Evolutionary conservation across 1,139 yeast species (phyloP), one percentile per base, ranked within the genome.

Genomic region (Scheffersomyces stambukii): DNA sequence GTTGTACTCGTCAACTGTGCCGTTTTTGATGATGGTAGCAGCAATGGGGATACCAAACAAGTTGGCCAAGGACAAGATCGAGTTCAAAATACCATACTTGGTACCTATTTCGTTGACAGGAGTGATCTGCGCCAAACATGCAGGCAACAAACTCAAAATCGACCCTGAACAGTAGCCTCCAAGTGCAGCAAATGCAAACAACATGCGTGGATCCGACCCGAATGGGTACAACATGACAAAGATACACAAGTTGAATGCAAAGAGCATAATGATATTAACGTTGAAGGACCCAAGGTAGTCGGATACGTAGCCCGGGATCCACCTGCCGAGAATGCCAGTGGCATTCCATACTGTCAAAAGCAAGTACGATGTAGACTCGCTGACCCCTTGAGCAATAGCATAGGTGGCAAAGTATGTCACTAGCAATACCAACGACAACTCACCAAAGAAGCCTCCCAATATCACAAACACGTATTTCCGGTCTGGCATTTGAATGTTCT

Each of bases 341-440:
- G 77, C 79, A 51, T 77, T 80, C 42, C 68, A 60, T 7, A 74
- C 60, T 0, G 84, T 76, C 21, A 77, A 58, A 18, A 78, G 50
- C 9, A 73, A 42, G 42, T 73, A 71, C 0, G 82, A 60, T 5
- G 61, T 51, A n/a, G 75, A 61, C 38, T 71, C 72, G 5, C 72
- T 52, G 45, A 66, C 63, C 0, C 83, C 83, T 32, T 64, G 64
- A 9, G 68, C 61, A 13, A 73, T 50, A 0, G 77, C 75, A 46
- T 73, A 77, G 3, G 79, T 69, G 0, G 70, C 65, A 42, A 56
- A 60, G 40, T 64, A 66, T 1, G 73, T 66, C 25, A 68, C 53
- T 6, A 73, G 57, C 22, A 73, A 58, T 19, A 80, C 60, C 21
- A 80, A 53, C 2, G 82, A 65, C 25, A 76, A 59, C 44, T 81